phyloP scores from a whole-genome alignment of 805 yeast genomes.

The Saccharomycopsis sp. region DNA sequence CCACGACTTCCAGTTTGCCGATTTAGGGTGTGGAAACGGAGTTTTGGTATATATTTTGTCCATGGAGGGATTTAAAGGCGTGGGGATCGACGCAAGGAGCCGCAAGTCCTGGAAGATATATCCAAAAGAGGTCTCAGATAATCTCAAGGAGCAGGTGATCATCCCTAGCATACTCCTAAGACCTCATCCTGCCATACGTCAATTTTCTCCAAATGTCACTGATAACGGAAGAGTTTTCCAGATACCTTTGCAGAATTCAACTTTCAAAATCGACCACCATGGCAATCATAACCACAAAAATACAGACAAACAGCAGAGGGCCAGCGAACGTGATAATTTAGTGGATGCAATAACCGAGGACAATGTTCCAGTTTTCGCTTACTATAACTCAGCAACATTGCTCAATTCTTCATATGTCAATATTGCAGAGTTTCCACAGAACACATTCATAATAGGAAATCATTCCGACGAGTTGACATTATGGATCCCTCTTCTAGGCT shows the following conservation, averaged over 20 bases:
- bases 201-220: slow-evolving; percentile 44
- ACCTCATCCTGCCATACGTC: slow-evolving; percentile 58
- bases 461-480: slow-evolving; percentile 94
- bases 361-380: slow-evolving; percentile 42
- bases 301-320: background rate
- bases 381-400: slow-evolving; percentile 46
- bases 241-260: slow-evolving; percentile 34
- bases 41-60: slow-evolving; percentile 66
- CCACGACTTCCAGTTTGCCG: slow-evolving; percentile 62
- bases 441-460: slow-evolving; percentile 85
- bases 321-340: slow-evolving; percentile 18
- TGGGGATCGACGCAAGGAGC: slow-evolving; percentile 84
- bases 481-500: slow-evolving; percentile 87
- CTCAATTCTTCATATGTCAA: slow-evolving; percentile 49
- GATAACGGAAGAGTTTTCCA: slow-evolving; percentile 60
- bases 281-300: slow-evolving; percentile 14
- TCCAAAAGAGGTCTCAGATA: slow-evolving; percentile 53
- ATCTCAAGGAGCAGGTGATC: slow-evolving; percentile 67
- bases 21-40: slow-evolving; percentile 95
- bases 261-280: slow-evolving; percentile 17
- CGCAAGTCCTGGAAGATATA: slow-evolving; percentile 83
- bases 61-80: slow-evolving; percentile 74
- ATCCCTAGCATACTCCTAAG: slow-evolving; percentile 70
- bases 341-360: slow-evolving; percentile 26
- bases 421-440: slow-evolving; percentile 56